Conservation (phyloP, 768 basidiomycete genomes). For the Suillus fuscotomentosus region DNA sequence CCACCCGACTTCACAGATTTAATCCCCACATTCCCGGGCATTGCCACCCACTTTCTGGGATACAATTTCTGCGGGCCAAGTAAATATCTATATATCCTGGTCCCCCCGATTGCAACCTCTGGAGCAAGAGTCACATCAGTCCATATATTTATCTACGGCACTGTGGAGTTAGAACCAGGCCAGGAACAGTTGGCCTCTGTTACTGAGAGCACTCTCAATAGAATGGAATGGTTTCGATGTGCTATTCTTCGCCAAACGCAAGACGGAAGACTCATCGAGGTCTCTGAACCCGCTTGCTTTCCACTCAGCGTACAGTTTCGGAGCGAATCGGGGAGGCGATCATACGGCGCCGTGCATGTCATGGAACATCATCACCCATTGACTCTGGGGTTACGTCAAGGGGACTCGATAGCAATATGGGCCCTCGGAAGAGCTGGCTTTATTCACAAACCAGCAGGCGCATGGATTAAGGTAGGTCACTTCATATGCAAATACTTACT, state of each 20-base stretch:
- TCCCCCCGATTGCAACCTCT: background rate
- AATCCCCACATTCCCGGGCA: background rate
- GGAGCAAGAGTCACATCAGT: background rate
- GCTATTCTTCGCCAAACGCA: background rate
- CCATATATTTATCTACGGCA: background rate
- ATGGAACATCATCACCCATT: background rate
- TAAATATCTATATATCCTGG: background rate
- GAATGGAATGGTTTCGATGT: conserved; percentile 2
- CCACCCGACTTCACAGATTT: background rate
- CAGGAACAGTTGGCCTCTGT: background rate
- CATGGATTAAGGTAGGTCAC: background rate
- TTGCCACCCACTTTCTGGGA: background rate
- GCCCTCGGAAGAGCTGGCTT: background rate
- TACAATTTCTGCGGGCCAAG: background rate
- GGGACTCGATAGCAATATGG: background rate
- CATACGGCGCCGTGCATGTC: background rate
- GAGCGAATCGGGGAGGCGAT: background rate
- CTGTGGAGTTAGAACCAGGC: background rate
- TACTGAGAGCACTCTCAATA: background rate
- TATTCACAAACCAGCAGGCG: conserved; percentile 1
- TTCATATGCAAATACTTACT: background rate
- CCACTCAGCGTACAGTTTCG: background rate
- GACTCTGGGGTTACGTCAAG: background rate
- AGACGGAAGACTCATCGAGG: background rate
- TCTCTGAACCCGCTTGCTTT: background rate